Evolutionary conservation across 2,329 filamentous ascomycete species (phyloP).

Genomic region (Elsinoe australis): DNA sequence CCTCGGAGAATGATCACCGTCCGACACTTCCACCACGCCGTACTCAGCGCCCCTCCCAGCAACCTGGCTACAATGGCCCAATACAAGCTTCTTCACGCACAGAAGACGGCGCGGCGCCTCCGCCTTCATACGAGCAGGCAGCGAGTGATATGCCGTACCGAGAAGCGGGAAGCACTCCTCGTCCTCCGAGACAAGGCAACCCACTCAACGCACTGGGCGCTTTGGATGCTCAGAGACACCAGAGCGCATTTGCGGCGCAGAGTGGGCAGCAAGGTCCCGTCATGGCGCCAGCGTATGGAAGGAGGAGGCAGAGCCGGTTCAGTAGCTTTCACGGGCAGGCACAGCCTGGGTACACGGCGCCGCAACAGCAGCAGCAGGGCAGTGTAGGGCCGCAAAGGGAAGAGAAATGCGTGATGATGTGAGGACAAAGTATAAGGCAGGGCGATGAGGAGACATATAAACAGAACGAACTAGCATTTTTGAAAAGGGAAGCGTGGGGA

Average conservation of each 20-base stretch:
- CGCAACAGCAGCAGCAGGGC: background rate
- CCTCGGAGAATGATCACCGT: conserved; percentile 20
- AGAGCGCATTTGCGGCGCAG: conserved; percentile 13
- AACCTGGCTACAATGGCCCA: conserved; percentile 22
- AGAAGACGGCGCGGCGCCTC: conserved; percentile 46
- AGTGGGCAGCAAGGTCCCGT: conserved; percentile 9
- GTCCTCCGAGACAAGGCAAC: conserved; percentile 26
- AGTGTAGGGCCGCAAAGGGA: background rate
- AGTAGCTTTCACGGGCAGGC: conserved; percentile 1
- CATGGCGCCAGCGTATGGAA: conserved; percentile 13
- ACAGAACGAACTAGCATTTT: no score
- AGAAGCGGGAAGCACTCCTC: conserved; percentile 27
- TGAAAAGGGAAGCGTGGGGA: background rate
- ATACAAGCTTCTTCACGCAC: conserved; percentile 20
- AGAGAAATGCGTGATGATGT: conserved; percentile 13
- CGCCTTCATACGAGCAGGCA: conserved; percentile 60
- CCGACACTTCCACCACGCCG: conserved; percentile 27
- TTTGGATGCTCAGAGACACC: conserved; percentile 24
- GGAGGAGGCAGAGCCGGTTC: conserved; percentile 10
- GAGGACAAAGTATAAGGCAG: no score
- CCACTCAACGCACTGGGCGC: conserved; percentile 30
- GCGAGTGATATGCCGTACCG: conserved; percentile 48
- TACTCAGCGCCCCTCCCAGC: conserved; percentile 27
- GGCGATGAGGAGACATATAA: no score
- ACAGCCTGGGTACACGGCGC: conserved; percentile 2